A percentile compares a stretch with the other conserved stretches of the same genome.
Conservation (phyloP, 257 asterid genomes). For the Anisodus tanguticus region DNA sequence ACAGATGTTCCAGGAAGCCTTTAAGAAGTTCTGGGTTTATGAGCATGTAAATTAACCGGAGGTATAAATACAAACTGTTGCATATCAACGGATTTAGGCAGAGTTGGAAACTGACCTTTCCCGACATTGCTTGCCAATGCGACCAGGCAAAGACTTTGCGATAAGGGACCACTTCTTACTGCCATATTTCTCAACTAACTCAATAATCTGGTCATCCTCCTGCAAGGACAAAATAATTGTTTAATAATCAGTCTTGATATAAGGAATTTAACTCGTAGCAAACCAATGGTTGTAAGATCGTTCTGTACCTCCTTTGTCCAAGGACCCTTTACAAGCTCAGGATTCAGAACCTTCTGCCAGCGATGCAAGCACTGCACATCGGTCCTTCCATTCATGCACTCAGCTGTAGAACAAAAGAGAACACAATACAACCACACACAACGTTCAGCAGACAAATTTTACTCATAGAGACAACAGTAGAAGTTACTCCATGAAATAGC, state of each 20-base stretch:
- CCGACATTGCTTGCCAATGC: slow-evolving; percentile 91
- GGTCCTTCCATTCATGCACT: slow-evolving; percentile 67
- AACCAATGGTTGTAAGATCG: background rate
- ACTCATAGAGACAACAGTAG: background rate
- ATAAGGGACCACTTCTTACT: slow-evolving; percentile 70
- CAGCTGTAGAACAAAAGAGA: slow-evolving; percentile 58
- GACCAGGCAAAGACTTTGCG: slow-evolving; percentile 73
- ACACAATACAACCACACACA: background rate
- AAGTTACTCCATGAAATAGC: slow-evolving; percentile 8
- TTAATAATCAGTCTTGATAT: slow-evolving; percentile 25
- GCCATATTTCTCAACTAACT: slow-evolving; percentile 67
- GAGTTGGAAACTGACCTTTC: slow-evolving; percentile 61
- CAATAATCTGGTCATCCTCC: slow-evolving; percentile 76
- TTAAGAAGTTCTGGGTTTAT: background rate
- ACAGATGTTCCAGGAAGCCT: background rate
- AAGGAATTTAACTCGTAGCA: background rate
- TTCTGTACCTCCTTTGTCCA: slow-evolving; percentile 75
- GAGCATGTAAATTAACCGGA: background rate
- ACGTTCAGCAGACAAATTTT: slow-evolving; percentile 12
- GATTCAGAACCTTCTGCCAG: slow-evolving; percentile 89
- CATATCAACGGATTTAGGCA: background rate
- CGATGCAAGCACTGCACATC: slow-evolving; percentile 92
- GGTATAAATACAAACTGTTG: background rate
- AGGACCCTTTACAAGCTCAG: slow-evolving; percentile 80
- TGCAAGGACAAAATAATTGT: slow-evolving; percentile 32